Evolutionary conservation across 139 green algal genomes (phyloP), one percentile per base, ranked within the genome.

Genomic region (Auxenochlorella pyrenoidosa): DNA sequence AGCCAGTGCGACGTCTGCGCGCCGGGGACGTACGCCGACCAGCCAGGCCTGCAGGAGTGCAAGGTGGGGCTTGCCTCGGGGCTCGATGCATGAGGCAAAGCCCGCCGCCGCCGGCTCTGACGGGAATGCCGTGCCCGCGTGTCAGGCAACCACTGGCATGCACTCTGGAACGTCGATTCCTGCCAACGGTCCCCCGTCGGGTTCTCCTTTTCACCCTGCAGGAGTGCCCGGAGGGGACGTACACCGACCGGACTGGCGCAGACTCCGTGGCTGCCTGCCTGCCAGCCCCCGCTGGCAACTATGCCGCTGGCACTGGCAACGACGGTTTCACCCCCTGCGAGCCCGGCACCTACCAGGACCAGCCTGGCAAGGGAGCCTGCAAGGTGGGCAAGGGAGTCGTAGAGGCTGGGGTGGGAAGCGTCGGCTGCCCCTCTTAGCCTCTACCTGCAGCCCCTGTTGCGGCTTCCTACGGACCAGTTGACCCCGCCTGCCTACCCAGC

Each of bases 251-350:
- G 13, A 73, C 66, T 2, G 66, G 66, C 28, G 66, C 66, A 1
- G 32, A 73, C 66, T 40, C 32, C 5, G 30, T 36, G 15, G 66
- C 32, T 3, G 66, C 26, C 30, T 73, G 66, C 16, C 5, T 38
- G 66, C 66, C 66, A 12, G 66, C 66, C 30, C 70, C 70, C 19
- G 22, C 36, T 41, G 70, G 70, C 70, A 76, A 76, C 70, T 76
- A 32, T 47, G 70, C 70, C 24, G 34, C 38, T 8, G 70, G 70
- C 70, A 76, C n/a, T 34, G 70, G 70, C 34, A 76, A 76, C 36
- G 70, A 76, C 70, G 70, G 70, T n/a, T 76, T 76, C 70, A 76
- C 70, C 30, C 70, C 70, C 70, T 76, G 70, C 70, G 30, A 15
- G 12, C 30, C 70, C 19, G 70, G 70, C n/a, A 76, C 70, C 34